Base-by-base conservation (phyloP, 2,329 filamentous ascomycete species). In the Metarhizium rileyi region DNA sequence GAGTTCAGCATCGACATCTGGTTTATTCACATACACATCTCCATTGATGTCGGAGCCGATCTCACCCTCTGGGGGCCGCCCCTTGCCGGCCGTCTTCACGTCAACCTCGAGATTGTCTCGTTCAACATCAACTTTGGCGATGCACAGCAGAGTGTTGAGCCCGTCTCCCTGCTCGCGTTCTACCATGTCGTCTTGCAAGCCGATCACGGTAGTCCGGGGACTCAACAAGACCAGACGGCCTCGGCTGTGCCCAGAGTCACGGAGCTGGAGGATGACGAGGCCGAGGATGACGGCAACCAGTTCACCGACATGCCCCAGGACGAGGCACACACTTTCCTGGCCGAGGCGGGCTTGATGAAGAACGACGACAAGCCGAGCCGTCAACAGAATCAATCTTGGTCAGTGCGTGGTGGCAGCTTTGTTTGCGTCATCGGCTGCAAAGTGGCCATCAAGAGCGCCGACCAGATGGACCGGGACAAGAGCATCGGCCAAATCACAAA, bases 1-100 rank as follows among this genome's bases (percentile, higher is more conserved):
- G 14, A 49, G 4, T 63, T 56, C 49, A 57, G 52, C 7, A 48
- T 64, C 28, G 60, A 66, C 41, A 33, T 66, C 8, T 53, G 52
- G 49, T 56, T 66, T 45, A 57, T 59, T 22, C 53, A 52, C 23
- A 53, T 55, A 8, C 49, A 40, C 35, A 60, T 60, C 45, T 48
- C 47, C 1, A 46, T 54, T 4, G 53, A 59, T 22, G 53, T 62
- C 27, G 41, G 50, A 3, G 57, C 58, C 1, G 20, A 46, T 3
- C 49, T 61, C 2, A 44, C 48, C 28, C 28, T 61, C 10, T 44
- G 50, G 49, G 60, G 58, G 1, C 59, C 58, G 8, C 55, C 57
- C 0, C 20, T 62, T 3, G 35, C 46, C 16, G 60, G 60, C 36
- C 18, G 27, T 1, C 57, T 61, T 0, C 57, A 62, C 10, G 54